phyloP scores from a whole-genome alignment of 306 rosid species.

The Quercus variabilis region DNA sequence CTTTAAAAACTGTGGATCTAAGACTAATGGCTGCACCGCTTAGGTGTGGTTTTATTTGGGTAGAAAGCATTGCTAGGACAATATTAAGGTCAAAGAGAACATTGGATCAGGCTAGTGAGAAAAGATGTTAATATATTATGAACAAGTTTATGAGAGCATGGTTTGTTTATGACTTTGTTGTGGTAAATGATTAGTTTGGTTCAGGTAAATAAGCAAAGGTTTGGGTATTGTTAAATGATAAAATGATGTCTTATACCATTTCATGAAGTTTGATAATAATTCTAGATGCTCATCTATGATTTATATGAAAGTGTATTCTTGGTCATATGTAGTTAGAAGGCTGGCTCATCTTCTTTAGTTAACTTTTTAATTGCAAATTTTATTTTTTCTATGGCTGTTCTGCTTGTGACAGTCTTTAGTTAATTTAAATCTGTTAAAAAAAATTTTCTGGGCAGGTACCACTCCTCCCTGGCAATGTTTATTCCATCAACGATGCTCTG shows the following conservation, averaged over 20 bases:
- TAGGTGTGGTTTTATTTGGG: not conserved
- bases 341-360: not conserved
- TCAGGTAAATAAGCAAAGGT: not conserved
- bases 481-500: constrained; percentile 77
- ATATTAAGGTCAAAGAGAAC: not conserved
- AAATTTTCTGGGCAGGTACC: constrained; percentile 49
- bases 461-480: constrained; percentile 54
- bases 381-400: not conserved
- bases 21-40: not conserved
- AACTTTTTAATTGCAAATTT: not conserved
- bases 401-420: not conserved
- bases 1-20: not conserved
- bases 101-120: not conserved
- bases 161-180: not conserved
- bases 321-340: not conserved
- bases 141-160: not conserved
- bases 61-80: not conserved
- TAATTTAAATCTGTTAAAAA: constrained; percentile 1
- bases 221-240: not conserved
- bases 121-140: not conserved
- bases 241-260: not conserved
- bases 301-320: not conserved
- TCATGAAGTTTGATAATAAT: not conserved
- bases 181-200: not conserved
- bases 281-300: not conserved